Evolutionary conservation across 345 rosid genomes (phyloP).

Genomic region (Aegle marmelos): DNA sequence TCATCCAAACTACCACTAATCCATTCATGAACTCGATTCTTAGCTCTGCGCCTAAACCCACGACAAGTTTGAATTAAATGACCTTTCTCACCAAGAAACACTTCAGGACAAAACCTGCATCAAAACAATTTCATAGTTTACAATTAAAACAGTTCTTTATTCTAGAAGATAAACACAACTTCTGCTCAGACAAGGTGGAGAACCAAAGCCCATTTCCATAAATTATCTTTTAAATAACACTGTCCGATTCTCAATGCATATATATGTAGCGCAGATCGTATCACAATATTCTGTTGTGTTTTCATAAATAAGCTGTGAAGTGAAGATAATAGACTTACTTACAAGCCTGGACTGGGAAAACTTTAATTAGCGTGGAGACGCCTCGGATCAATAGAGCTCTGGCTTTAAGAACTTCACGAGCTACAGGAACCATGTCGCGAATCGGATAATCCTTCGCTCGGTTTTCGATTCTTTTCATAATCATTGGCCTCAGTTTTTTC

Average conservation of each 20-base stretch:
- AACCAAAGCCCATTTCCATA: neutral
- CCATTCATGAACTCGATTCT: constrained; percentile 81
- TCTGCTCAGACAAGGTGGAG: neutral
- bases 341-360: constrained; percentile 63
- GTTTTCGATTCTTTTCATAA: constrained; percentile 63
- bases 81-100: constrained; percentile 75
- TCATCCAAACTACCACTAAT: constrained; percentile 61
- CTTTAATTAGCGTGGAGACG: constrained; percentile 52
- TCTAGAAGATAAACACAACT: neutral
- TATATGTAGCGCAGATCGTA: neutral
- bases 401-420: constrained; percentile 57
- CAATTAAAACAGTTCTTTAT: neutral
- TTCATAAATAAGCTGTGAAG: neutral
- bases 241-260: neutral
- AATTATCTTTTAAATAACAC: neutral
- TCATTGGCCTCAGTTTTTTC: constrained; percentile 74
- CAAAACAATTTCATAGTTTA: neutral
- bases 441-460: constrained; percentile 72
- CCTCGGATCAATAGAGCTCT: constrained; percentile 53
- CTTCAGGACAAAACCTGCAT: constrained; percentile 84
- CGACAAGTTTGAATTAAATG: constrained; percentile 77
- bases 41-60: constrained; percentile 59
- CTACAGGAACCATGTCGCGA: constrained; percentile 56
- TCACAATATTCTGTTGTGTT: neutral
- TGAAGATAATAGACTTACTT: constrained; percentile 42